These are phyloP conservation scores for Aureobasidium sp. DNA, from an alignment of 2,329 filamentous ascomycete genomes.

Conservation along the genomic window DNA sequence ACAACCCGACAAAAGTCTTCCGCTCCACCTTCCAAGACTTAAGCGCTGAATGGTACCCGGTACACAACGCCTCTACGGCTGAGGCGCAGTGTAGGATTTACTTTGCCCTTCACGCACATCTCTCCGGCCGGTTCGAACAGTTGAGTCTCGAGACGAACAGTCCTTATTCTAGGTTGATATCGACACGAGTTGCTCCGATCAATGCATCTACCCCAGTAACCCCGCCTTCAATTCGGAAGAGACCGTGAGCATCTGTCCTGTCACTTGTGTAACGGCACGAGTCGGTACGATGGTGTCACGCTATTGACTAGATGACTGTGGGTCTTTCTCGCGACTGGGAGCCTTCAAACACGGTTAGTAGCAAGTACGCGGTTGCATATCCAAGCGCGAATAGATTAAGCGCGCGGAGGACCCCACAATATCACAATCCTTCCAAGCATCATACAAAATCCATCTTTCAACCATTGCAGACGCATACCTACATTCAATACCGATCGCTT, in stretches of 20 bases:
- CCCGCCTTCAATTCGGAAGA: neutral
- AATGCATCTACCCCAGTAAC: neutral
- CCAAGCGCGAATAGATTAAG: neutral
- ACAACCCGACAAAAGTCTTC: neutral
- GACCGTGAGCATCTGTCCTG: neutral
- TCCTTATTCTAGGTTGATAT: neutral
- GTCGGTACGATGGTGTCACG: neutral
- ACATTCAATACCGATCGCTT: neutral
- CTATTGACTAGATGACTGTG: neutral
- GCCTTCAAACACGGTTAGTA: neutral
- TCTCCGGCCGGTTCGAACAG: neutral
- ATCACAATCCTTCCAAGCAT: neutral
- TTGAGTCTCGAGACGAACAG: neutral
- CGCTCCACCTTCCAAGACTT: neutral
- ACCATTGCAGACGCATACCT: neutral
- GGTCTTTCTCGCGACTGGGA: neutral
- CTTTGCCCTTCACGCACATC: neutral
- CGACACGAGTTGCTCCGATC: neutral
- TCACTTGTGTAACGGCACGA: neutral
- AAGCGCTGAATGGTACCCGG: neutral
- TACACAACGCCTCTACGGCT: neutral
- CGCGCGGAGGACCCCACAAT: neutral
- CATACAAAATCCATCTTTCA: neutral
- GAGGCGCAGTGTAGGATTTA: neutral
- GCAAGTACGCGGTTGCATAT: neutral